Conservation (phyloP, 441 rosid genomes). For the Erodium moschatum region DNA sequence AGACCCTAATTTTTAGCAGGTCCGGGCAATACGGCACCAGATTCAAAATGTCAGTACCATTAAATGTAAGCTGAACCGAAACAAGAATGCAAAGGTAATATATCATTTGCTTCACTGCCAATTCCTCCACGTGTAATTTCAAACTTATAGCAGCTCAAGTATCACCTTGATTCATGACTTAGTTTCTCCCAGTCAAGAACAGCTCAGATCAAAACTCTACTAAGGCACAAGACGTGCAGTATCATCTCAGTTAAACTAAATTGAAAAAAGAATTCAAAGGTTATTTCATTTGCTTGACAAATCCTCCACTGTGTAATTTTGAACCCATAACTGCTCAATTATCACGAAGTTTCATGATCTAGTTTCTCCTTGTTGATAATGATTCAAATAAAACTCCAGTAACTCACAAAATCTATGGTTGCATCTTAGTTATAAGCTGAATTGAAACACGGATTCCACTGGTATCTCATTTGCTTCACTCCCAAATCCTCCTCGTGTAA, state of each 20-base stretch:
- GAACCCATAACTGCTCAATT: neutral
- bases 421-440: neutral
- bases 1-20: neutral
- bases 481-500: neutral
- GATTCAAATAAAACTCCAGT: neutral
- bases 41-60: neutral
- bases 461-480: neutral
- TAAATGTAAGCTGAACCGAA: neutral
- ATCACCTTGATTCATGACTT: neutral
- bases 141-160: neutral
- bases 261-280: neutral
- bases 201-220: neutral
- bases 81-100: neutral
- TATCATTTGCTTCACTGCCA: neutral
- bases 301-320: neutral
- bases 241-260: neutral
- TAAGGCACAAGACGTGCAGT: neutral
- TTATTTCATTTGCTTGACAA: neutral
- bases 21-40: neutral
- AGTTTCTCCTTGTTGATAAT: neutral
- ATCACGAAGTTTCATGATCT: neutral
- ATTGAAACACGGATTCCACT: neutral
- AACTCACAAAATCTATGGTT: neutral
- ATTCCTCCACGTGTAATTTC: neutral
- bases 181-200: neutral